Base-by-base conservation (phyloP, 371 early-diverging fungal genomes). In the Mucor indicus region DNA sequence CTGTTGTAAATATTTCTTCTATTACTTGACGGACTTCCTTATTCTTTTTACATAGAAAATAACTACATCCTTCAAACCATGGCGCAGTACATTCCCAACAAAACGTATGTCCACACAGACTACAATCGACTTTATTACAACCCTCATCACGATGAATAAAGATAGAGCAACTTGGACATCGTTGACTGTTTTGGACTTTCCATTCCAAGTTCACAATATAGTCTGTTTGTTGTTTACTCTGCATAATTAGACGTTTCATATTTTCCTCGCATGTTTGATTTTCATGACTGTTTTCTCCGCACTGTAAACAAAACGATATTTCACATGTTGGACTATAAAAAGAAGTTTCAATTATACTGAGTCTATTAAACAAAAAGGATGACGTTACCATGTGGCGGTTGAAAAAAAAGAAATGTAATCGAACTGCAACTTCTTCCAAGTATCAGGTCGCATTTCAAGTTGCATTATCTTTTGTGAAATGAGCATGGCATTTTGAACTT, bases 61-160 rank as follows among this genome's bases (percentile, higher is more conserved):
- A 66, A 8, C 62, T 48, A 47, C 67, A 66, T 22, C 35, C 49
- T 30, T 65, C 57, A 15, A 61, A 53, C 65, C 65, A 65, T 19
- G 49, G 39, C n/a, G 44, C 50, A 32, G 44, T 35, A 37, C 65
- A 65, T 17, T 51, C 54, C 86, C 86, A 86, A 47, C 86, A 86
- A 51, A 86, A 86, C 15, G 74, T 64, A 55, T 77, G 63, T 4
- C 85, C 86, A 58, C 86, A 86, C 19, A 73, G 67, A 38, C 81
- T 66, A 39, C 86, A 86, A 24, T 87, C 85, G 0, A 86, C 80
- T 52, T 85, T 83, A 56, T 86, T 85, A 52, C 86, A 86, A 8
- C 86, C 86, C 45, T 86, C 86, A 47, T 86, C 86, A 10, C 86
- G 64, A 32, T 84, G 75, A 33, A 86, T 86, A 49, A 86, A 57